phyloP scores from a whole-genome alignment of 768 basidiomycete genomes.

The Mycena metata region DNA sequence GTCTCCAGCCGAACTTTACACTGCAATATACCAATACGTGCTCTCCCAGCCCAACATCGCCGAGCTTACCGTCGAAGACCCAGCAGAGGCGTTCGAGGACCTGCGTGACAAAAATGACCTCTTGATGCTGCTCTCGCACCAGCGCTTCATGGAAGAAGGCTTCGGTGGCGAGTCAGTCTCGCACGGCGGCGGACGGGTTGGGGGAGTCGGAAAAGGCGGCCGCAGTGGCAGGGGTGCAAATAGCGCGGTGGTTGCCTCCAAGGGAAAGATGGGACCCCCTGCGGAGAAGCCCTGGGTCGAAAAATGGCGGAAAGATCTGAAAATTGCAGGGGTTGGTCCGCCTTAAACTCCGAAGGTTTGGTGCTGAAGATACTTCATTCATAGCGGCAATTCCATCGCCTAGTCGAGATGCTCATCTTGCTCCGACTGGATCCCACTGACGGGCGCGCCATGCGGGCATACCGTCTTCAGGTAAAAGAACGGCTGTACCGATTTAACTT shows the following conservation, averaged over 20 bases:
- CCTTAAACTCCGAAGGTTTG: conserved; percentile 6
- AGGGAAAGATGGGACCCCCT: conserved; percentile 83
- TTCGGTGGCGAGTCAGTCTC: conserved; percentile 64
- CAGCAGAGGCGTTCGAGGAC: conserved; percentile 98
- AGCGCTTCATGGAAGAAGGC: conserved; percentile 79
- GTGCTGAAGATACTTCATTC: conserved; percentile 18
- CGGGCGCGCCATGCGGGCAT: conserved; percentile 67
- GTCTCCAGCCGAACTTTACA: conserved; percentile 84
- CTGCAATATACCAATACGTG: conserved; percentile 84
- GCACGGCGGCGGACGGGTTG: conserved; percentile 65
- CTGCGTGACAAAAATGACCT: conserved; percentile 94
- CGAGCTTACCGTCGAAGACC: conserved; percentile 98
- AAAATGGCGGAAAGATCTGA: conserved; percentile 83
- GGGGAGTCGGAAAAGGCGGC: conserved; percentile 56
- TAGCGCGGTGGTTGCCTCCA: conserved; percentile 36
- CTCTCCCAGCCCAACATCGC: conserved; percentile 75
- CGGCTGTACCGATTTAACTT: conserved; percentile 96
- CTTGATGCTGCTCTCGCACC: conserved; percentile 75
- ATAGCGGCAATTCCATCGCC: conserved; percentile 93
- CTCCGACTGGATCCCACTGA: conserved; percentile 76
- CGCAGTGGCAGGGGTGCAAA: conserved; percentile 41
- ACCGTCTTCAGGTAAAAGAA: conserved; percentile 94
- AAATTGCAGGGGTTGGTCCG: conserved; percentile 84
- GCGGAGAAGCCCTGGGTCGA: conserved; percentile 83
- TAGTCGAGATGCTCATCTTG: conserved; percentile 92